A percentile compares a stretch with the other conserved stretches of the same genome.
Conservation (phyloP, 345 rosid genomes). For the Odontarrhena argentea region DNA sequence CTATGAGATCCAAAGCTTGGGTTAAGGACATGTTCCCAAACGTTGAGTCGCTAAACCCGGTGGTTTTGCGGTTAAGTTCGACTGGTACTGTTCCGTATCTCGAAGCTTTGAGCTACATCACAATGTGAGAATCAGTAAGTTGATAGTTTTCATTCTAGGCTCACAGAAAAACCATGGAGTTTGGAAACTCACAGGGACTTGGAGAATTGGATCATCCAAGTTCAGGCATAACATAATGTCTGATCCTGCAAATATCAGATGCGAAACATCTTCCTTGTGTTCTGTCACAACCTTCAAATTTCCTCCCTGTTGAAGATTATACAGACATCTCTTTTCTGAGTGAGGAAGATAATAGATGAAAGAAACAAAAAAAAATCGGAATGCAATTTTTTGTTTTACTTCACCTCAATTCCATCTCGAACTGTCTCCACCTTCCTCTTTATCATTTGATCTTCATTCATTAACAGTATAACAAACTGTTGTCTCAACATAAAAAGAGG, state of each 20-base stretch:
- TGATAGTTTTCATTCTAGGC: neutral
- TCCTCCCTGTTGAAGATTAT: slow-evolving; percentile 46
- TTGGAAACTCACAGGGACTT: slow-evolving; percentile 58
- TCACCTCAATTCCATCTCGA: slow-evolving; percentile 52
- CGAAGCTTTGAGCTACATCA: slow-evolving; percentile 70
- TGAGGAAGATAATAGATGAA: slow-evolving; percentile 6
- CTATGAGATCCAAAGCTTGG: slow-evolving; percentile 67
- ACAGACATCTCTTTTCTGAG: slow-evolving; percentile 15
- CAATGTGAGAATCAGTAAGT: neutral
- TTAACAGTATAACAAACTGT: slow-evolving; percentile 64
- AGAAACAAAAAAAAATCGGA: neutral
- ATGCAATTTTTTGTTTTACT: neutral
- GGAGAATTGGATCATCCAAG: slow-evolving; percentile 59
- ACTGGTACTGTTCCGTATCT: slow-evolving; percentile 71
- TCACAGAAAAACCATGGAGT: neutral
- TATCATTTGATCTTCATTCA: slow-evolving; percentile 37
- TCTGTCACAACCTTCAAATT: slow-evolving; percentile 46
- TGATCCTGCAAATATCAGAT: slow-evolving; percentile 62
- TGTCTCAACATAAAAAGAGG: slow-evolving; percentile 2
- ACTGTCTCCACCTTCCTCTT: slow-evolving; percentile 44
- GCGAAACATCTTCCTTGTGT: slow-evolving; percentile 53
- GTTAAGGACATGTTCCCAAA: slow-evolving; percentile 53
- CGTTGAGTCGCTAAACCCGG: slow-evolving; percentile 47
- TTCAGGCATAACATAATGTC: slow-evolving; percentile 63
- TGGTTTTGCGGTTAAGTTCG: slow-evolving; percentile 39